These are phyloP conservation scores for Mortierella sp. DNA, from an alignment of 371 early-diverging fungal genomes.

Conservation along the genomic window DNA sequence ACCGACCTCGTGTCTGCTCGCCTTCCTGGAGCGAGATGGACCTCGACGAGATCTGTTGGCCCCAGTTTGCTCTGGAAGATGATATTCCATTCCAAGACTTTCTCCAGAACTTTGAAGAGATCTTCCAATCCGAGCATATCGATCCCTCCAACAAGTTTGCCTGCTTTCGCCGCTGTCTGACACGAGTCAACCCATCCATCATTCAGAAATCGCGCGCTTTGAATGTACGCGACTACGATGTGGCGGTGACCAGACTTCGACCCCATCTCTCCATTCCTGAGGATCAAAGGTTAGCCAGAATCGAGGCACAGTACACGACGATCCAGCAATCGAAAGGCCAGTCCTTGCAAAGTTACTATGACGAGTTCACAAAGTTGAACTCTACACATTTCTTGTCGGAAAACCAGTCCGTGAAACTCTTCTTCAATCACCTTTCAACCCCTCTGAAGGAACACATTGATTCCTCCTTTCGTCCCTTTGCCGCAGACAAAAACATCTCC, in stretches of 20 bases:
- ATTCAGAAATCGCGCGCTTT: conserved; percentile 1
- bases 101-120: conserved; percentile 2
- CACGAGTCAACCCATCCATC: neutral
- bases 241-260: conserved; percentile 2
- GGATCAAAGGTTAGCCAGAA: neutral
- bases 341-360: neutral
- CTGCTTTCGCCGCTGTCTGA: conserved; percentile 16
- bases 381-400: neutral
- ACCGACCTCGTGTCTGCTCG: neutral
- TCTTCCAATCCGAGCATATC: neutral
- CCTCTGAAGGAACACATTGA: neutral
- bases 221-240: conserved; percentile 4
- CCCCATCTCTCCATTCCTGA: neutral
- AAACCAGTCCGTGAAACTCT: neutral
- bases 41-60: conserved; percentile 14
- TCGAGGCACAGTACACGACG: conserved; percentile 5
- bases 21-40: neutral
- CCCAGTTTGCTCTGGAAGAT: conserved; percentile 11
- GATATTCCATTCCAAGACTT: conserved; percentile 5
- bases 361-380: neutral
- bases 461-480: neutral
- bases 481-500: neutral
- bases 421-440: conserved; percentile 3
- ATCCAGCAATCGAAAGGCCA: conserved; percentile 9
- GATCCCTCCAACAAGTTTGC: conserved; percentile 5